These are phyloP conservation scores for Tubosaeta sp. DNA, from an alignment of 768 basidiomycete species.

Conservation along the genomic window DNA sequence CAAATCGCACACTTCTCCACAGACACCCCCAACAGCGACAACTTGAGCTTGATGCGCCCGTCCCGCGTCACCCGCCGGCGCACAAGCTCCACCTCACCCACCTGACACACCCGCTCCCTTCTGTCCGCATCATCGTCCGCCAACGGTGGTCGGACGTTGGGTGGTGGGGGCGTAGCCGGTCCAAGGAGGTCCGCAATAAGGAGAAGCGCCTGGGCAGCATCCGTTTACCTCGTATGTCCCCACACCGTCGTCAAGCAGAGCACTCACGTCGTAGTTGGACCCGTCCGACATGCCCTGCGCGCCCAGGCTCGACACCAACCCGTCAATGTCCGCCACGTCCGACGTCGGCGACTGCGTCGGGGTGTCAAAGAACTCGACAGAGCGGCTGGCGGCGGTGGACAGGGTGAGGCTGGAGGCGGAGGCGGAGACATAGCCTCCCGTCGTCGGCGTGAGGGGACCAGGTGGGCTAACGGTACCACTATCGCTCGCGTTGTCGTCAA, in stretches of 20 bases:
- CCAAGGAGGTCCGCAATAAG: slow-evolving; percentile 61
- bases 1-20: slow-evolving; percentile 76
- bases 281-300: slow-evolving; percentile 43
- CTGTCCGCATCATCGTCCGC: slow-evolving; percentile 5
- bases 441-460: slow-evolving; percentile 30
- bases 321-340: slow-evolving; percentile 56
- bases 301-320: slow-evolving; percentile 55
- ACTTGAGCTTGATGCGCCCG: slow-evolving; percentile 69
- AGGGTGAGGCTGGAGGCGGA: slow-evolving; percentile 29
- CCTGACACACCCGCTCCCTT: slow-evolving; percentile 20
- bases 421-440: slow-evolving; percentile 14
- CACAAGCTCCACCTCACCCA: slow-evolving; percentile 50
- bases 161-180: slow-evolving; percentile 35
- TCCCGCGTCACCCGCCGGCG: slow-evolving; percentile 56
- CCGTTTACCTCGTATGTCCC: slow-evolving; percentile 19
- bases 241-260: slow-evolving; percentile 20
- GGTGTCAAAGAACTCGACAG: slow-evolving; percentile 26
- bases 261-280: slow-evolving; percentile 62
- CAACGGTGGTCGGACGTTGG: background rate
- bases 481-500: slow-evolving; percentile 23
- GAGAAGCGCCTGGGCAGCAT: slow-evolving; percentile 47
- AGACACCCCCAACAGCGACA: slow-evolving; percentile 53
- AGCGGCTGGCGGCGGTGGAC: slow-evolving; percentile 19
- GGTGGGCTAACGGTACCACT: slow-evolving; percentile 31
- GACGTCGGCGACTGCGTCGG: slow-evolving; percentile 27